Evolutionary conservation across 257 asterid genomes (phyloP), one percentile per base, ranked within the genome.

Genomic region (Forsythia viridissima): DNA sequence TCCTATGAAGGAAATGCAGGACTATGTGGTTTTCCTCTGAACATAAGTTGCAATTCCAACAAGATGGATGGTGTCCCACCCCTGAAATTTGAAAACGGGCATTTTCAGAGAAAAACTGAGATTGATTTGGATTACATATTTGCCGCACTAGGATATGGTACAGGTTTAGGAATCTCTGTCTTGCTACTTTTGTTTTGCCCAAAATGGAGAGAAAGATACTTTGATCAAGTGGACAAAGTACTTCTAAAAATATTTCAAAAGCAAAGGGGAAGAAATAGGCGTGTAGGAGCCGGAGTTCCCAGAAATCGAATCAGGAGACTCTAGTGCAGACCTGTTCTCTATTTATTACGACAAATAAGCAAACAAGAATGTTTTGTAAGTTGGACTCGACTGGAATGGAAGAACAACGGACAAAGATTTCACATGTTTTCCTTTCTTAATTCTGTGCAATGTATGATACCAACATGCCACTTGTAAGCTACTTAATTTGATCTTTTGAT

Each of bases 21-120:
- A 69, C 84, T 92, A 0, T 88, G 97, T 6, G 90, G 96, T 11
- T 65, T 78, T 30, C 95, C 88, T 46, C 63, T 85, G 61, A 80
- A 59, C 48, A 79, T 2, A 70, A 78, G 84, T 39, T 84, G 84
- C 52, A 82, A 72, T 52, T 18, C 12, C 30, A 69, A 37, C 16
- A 15, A 40, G 41, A 37, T 0, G 39, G 39, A 41, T 57, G 77
- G 38, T 41, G 42, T 18, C 38, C 70, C 70, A 12, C 68, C 70
- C 7, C 55, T 61, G 10, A 34, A 10, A 59, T 6, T 4, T 24
- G 59, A 39, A 51, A 9, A 79, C 4, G 68, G 6, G 68, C 24
- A 21, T 21, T 39, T 7, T 48, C 4, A 9, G 48, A 4, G 36
- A 3, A 5, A 46, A 36, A 43, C 15, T 21, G 71, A 80, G 83